These are phyloP conservation scores for Aspergillus baeticus DNA, from an alignment of 495 filamentous ascomycete genomes.

Conservation along the genomic window DNA sequence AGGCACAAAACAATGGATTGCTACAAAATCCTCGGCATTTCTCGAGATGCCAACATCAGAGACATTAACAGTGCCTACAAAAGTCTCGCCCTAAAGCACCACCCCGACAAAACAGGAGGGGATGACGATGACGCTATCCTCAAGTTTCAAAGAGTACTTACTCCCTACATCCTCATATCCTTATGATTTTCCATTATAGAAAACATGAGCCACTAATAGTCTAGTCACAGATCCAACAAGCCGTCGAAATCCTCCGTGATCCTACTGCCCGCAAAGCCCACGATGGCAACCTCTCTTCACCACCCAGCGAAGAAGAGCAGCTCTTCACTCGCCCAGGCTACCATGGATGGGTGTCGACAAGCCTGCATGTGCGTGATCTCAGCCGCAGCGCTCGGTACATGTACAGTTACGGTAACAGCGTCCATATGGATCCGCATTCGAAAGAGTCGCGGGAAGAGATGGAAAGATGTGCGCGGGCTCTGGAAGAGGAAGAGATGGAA, in stretches of 20 bases:
- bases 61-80: constrained; percentile 48
- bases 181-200: background rate
- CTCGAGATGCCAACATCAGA: constrained; percentile 27
- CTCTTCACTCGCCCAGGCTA: background rate
- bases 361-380: background rate
- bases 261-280: constrained; percentile 24
- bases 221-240: constrained; percentile 34
- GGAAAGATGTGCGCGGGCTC: constrained; percentile 12
- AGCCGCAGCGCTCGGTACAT: constrained; percentile 22
- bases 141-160: constrained; percentile 42
- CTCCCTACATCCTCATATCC: background rate
- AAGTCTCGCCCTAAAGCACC: constrained; percentile 51
- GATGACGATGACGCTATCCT: constrained; percentile 33
- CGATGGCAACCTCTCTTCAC: constrained; percentile 16
- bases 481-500: constrained; percentile 5
- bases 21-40: constrained; percentile 40
- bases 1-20: constrained; percentile 18
- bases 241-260: constrained; percentile 40
- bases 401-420: constrained; percentile 31
- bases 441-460: constrained; percentile 24
- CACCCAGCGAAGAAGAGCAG: background rate
- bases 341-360: constrained; percentile 10
- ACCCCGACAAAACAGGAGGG: constrained; percentile 60
- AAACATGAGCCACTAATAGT: background rate
- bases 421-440: constrained; percentile 33